phyloP scores from a whole-genome alignment of 2,329 filamentous ascomycete genomes.

The Diaporthe vexans region DNA sequence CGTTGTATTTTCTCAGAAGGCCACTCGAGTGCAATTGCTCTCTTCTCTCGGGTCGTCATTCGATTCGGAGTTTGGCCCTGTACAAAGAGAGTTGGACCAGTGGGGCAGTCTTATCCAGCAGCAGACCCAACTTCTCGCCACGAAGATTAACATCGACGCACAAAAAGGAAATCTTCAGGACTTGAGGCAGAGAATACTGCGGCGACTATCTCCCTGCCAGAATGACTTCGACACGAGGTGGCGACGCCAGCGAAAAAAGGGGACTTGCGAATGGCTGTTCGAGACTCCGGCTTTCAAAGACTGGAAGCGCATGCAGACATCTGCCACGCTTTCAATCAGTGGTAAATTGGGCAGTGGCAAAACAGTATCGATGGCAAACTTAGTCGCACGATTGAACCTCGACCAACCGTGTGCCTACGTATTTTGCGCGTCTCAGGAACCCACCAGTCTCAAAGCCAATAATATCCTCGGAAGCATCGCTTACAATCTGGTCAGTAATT shows the following conservation, averaged over 20 bases:
- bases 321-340: not conserved
- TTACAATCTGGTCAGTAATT: not conserved
- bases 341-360: conserved; percentile 36
- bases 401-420: conserved; percentile 15
- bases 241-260: conserved; percentile 41
- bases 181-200: not conserved
- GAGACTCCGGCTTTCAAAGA: not conserved
- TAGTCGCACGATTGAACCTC: not conserved
- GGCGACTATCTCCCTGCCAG: conserved; percentile 33
- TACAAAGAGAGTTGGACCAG: conserved; percentile 32
- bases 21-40: not conserved
- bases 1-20: conserved; percentile 9
- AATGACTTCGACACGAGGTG: conserved; percentile 25
- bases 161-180: not conserved
- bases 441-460: not conserved
- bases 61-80: conserved; percentile 25
- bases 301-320: conserved; percentile 2
- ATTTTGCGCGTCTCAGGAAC: conserved; percentile 26
- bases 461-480: conserved; percentile 30
- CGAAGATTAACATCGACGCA: not conserved
- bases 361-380: conserved; percentile 35
- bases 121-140: not conserved
- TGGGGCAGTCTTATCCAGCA: conserved; percentile 28
- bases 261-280: conserved; percentile 39
- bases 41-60: conserved; percentile 15